phyloP scores from a whole-genome alignment of 352 stramenopile species.

The Pythium myriotylum region DNA sequence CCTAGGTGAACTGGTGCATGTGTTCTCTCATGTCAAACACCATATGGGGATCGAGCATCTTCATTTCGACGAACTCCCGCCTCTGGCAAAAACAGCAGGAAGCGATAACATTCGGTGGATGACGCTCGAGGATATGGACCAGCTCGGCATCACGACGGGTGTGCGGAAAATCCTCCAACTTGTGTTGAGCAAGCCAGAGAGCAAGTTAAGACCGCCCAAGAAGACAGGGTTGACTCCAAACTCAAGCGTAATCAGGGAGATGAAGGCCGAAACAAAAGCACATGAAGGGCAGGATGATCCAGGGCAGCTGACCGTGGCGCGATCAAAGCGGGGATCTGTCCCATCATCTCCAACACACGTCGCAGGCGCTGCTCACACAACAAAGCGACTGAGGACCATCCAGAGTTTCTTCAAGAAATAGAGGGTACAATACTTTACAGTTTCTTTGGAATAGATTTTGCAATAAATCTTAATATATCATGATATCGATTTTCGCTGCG shows the following conservation, averaged over 20 bases:
- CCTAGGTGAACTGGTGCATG: slow-evolving; percentile 74
- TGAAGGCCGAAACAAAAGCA: background rate
- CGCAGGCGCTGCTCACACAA: slow-evolving; percentile 25
- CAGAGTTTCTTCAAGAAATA: slow-evolving; percentile 72
- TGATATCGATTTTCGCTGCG: slow-evolving; percentile 1
- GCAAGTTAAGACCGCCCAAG: slow-evolving; percentile 21
- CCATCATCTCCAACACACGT: slow-evolving; percentile 37
- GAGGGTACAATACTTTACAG: slow-evolving; percentile 19
- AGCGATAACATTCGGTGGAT: slow-evolving; percentile 61
- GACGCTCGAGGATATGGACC: slow-evolving; percentile 69
- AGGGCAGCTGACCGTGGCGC: slow-evolving; percentile 10
- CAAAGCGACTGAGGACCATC: slow-evolving; percentile 63
- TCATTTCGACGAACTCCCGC: slow-evolving; percentile 47
- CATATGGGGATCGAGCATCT: slow-evolving; percentile 90
- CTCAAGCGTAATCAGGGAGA: slow-evolving; percentile 3
- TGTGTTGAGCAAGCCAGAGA: slow-evolving; percentile 27
- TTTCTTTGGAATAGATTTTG: background rate
- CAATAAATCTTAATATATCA: background rate
- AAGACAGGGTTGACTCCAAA: slow-evolving; percentile 15
- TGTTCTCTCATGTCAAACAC: slow-evolving; percentile 92
- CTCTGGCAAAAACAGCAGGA: slow-evolving; percentile 6
- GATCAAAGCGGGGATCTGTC: slow-evolving; percentile 14
- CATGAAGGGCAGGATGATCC: slow-evolving; percentile 4
- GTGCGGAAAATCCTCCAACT: slow-evolving; percentile 87
- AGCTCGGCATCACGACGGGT: slow-evolving; percentile 85